Evolutionary conservation across 140 eudicot genomes (phyloP).

Genomic region (Cichorium intybus): DNA sequence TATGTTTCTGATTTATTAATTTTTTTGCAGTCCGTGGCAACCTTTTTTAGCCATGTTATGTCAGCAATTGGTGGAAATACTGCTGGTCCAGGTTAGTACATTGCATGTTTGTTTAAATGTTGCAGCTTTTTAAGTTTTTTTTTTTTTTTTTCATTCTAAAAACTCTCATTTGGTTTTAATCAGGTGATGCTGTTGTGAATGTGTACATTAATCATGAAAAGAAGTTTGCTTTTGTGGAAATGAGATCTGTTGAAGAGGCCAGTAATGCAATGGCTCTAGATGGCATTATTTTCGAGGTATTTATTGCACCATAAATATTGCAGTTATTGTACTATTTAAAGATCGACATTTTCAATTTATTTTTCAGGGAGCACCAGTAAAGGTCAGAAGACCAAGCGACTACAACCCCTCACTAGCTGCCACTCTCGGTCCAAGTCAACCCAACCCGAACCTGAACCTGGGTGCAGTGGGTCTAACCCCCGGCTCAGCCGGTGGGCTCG

Average conservation of each 20-base stretch:
- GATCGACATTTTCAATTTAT: neutral
- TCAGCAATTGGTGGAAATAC: conserved; percentile 94
- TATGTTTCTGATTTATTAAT: neutral
- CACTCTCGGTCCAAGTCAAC: conserved; percentile 97
- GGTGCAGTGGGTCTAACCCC: conserved; percentile 92
- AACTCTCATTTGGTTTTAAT: neutral
- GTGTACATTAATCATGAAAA: conserved; percentile 95
- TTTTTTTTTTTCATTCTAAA: neutral
- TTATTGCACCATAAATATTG: neutral
- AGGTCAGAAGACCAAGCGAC: conserved; percentile 96
- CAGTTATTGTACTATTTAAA: neutral
- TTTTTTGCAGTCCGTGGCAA: conserved; percentile 80
- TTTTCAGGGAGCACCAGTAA: conserved; percentile 85
- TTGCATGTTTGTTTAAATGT: neutral
- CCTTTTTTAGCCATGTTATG: conserved; percentile 96
- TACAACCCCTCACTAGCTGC: conserved; percentile 96
- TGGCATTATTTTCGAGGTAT: conserved; percentile 91
- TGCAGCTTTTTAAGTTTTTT: neutral
- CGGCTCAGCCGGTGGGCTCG: conserved; percentile 96
- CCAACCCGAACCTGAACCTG: conserved; percentile 86
- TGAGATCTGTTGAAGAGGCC: conserved; percentile 99
- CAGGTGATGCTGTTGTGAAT: conserved; percentile 98
- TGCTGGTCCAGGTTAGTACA: conserved; percentile 93
- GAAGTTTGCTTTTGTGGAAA: conserved; percentile 99
- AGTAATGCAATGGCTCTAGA: conserved; percentile 98